phyloP scores from a whole-genome alignment of 2,329 filamentous ascomycete genomes.

The Phialophora macrospora region DNA sequence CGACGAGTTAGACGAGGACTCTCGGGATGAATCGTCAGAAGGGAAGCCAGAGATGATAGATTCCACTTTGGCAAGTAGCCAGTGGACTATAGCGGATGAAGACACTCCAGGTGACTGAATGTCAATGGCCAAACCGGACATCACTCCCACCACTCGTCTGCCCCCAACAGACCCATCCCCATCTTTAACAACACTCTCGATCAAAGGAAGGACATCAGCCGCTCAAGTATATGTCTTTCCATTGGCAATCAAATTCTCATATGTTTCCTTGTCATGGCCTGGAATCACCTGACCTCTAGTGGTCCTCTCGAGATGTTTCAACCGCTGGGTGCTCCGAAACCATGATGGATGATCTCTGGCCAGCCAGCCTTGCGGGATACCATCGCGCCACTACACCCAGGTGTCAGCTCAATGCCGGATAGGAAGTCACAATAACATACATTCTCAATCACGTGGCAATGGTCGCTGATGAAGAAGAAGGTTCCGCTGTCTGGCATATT shows the following conservation, averaged over 20 bases:
- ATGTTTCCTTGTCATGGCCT: slow-evolving; percentile 39
- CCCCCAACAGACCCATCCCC: background rate
- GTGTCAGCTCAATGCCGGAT: slow-evolving; percentile 7
- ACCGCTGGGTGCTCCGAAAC: slow-evolving; percentile 37
- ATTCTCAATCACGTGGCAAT: slow-evolving; percentile 40
- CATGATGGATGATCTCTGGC: slow-evolving; percentile 38
- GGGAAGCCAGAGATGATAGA: slow-evolving; percentile 18
- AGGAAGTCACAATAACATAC: slow-evolving; percentile 23
- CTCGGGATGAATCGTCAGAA: slow-evolving; percentile 10
- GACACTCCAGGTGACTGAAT: slow-evolving; percentile 17
- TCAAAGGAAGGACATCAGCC: background rate
- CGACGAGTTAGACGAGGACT: slow-evolving; percentile 12
- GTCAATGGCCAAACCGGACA: background rate
- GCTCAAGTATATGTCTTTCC: slow-evolving; percentile 32
- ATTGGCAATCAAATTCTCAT: slow-evolving; percentile 31
- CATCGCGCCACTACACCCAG: slow-evolving; percentile 35
- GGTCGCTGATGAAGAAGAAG: slow-evolving; percentile 38
- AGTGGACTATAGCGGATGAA: slow-evolving; percentile 33
- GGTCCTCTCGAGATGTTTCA: slow-evolving; percentile 38
- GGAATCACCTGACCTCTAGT: slow-evolving; percentile 35
- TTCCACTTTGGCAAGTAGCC: slow-evolving; percentile 26
- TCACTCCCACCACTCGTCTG: background rate
- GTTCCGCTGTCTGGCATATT: slow-evolving; percentile 39
- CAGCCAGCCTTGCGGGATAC: slow-evolving; percentile 39
- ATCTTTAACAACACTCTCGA: background rate